Evolutionary conservation across 2,329 filamentous ascomycete genomes (phyloP), one percentile per base, ranked within the genome.

Genomic region (Botryotinia convoluta): DNA sequence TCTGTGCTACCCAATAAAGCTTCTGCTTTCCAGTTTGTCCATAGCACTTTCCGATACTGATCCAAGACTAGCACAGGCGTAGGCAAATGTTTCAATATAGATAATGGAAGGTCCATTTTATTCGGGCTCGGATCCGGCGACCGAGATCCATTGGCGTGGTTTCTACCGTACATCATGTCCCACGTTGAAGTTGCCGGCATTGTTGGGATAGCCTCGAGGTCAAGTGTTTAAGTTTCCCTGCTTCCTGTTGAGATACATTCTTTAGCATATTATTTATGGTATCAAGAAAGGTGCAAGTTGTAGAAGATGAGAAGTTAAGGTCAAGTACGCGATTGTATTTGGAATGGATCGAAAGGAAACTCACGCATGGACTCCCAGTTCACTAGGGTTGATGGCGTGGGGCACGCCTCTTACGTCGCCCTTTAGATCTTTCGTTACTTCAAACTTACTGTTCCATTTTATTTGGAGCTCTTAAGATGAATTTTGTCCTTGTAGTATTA

Each of bases 31-130:
- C 64, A 59, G 72, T 77, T 79, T 42, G 73, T 68, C 71, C 75
- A 76, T n/a, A 76, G 51, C 8, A 68, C 35, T 26, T 61, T 75
- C 35, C 72, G 70, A 26, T 63, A 29, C n/a, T 74, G 70, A 22
- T 76, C 76, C 10, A 79, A 63, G 16, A 77, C 74, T 16, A 79
- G 54, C 29, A 77, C 73, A 12, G 77, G 77, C 4, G 75, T 76
- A 18, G 75, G 77, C 5, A 78, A 57, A 37, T 74, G 48, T 59
- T 73, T 73, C 10, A 79, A 74, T 57, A 75, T 74, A 26, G 76
- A 72, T 10, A 78, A 62, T 70, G 78, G 75, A 20, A 79, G 60
- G 39, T 77, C 75, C 32, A 77, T 72, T 48, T 59, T n/a, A 22
- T 9, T 48, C 18, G 22, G 48, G 16, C 26, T 54, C 18, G 29